These are phyloP conservation scores for Collybia sordida DNA, from an alignment of 768 basidiomycete genomes.

Conservation along the genomic window DNA sequence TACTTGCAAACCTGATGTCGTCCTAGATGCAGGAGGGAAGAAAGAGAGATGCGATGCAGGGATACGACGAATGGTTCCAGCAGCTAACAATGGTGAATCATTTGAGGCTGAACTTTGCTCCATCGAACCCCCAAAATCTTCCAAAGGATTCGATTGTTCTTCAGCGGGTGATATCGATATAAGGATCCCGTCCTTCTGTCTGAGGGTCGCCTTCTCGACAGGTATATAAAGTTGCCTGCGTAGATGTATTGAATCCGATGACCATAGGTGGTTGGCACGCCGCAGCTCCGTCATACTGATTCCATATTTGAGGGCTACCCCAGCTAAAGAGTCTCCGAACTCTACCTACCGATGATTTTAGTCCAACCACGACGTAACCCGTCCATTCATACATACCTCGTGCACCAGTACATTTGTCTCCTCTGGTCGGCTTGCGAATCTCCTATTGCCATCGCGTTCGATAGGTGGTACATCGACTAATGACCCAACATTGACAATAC, in stretches of 20 bases:
- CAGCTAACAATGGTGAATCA: conserved; percentile 11
- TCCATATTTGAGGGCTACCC: conserved; percentile 88
- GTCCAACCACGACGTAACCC: conserved; percentile 1
- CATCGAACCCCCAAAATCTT: conserved; percentile 6
- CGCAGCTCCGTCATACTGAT: conserved; percentile 82
- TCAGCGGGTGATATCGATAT: conserved; percentile 24
- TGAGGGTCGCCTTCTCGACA: conserved; percentile 52
- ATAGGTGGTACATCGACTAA: conserved; percentile 27
- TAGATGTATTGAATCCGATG: conserved; percentile 88
- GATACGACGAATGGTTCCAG: conserved; percentile 40
- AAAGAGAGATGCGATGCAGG: conserved; percentile 53
- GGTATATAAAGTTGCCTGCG: conserved; percentile 84
- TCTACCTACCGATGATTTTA: conserved; percentile 48
- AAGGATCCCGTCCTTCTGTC: conserved; percentile 24
- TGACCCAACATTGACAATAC: conserved; percentile 20
- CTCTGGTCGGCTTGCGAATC: conserved; percentile 18
- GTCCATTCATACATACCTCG: conserved; percentile 37
- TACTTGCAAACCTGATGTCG: conserved; percentile 11
- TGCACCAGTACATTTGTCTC: conserved; percentile 62
- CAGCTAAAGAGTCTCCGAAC: conserved; percentile 77
- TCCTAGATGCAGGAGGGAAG: conserved; percentile 47
- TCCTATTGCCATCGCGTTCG: conserved; percentile 12
- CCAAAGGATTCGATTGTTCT: conserved; percentile 15
- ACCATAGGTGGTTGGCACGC: conserved; percentile 89
- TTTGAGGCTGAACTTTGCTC: conserved; percentile 6